Conservation (phyloP, 139 green algal species). For the Asterochloris sp. region DNA sequence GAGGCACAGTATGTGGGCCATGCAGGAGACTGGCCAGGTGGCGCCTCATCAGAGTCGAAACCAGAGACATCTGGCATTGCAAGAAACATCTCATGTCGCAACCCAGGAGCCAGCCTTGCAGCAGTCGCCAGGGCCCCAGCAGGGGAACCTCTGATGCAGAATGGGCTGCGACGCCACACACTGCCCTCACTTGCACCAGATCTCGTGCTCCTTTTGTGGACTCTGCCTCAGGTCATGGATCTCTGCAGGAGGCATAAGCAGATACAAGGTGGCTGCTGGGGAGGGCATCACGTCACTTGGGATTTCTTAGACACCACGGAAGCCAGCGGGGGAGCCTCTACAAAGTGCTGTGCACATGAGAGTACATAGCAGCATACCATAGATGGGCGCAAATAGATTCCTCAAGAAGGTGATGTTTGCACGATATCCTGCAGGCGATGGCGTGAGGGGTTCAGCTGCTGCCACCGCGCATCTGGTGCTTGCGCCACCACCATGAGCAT, state of each 20-base stretch:
- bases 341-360: neutral
- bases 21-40: neutral
- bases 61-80: too few species aligned
- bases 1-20: neutral
- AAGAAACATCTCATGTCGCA: too few species aligned
- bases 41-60: too few species aligned
- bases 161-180: neutral
- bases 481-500: too few species aligned
- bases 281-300: too few species aligned
- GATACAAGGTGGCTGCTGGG: neutral
- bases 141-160: neutral
- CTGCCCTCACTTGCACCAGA: neutral
- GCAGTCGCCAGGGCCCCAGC: too few species aligned
- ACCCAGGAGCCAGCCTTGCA: too few species aligned
- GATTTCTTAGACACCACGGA: too few species aligned
- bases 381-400: constrained; percentile 28
- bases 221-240: constrained; percentile 14
- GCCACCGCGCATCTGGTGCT: neutral
- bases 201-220: constrained; percentile 9
- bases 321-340: neutral
- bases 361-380: constrained; percentile 8
- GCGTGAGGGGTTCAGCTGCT: neutral
- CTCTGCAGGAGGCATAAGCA: neutral
- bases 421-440: constrained; percentile 18
- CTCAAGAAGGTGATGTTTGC: constrained; percentile 17